Conservation (phyloP, 352 stramenopile genomes). For the Pelagophyceae sp. region DNA sequence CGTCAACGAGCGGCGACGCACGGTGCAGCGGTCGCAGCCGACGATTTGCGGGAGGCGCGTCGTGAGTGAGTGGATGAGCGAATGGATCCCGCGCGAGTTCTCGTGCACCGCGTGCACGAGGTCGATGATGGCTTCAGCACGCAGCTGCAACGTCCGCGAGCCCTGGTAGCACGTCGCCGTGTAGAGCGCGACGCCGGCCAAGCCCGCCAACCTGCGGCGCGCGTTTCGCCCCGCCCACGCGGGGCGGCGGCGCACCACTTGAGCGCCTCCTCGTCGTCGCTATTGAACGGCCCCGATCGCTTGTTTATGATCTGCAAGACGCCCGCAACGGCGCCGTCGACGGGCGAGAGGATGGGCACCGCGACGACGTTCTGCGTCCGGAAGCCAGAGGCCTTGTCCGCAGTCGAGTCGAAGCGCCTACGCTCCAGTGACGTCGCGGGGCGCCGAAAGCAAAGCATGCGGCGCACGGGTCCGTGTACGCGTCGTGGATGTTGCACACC, state of each 20-base stretch:
- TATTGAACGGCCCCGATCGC: conserved; percentile 30
- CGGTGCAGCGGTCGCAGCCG: conserved; percentile 71
- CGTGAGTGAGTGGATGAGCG: conserved; percentile 77
- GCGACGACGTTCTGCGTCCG: conserved; percentile 73
- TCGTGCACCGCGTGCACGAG: conserved; percentile 73
- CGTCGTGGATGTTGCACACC: conserved; percentile 66
- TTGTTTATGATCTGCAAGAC: conserved; percentile 77
- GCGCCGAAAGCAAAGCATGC: no score
- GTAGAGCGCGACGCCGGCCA: conserved; percentile 61
- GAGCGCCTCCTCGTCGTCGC: conserved; percentile 65
- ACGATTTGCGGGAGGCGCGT: conserved; percentile 67
- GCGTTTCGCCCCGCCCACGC: no score
- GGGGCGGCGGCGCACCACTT: no score
- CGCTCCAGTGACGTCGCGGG: no score
- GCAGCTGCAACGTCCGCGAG: conserved; percentile 28
- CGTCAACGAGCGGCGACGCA: no score
- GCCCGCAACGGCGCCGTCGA: conserved; percentile 55
- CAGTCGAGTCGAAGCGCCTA: conserved; percentile 72
- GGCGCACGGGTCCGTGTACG: conserved; percentile 66
- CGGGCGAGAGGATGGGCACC: conserved; percentile 47
- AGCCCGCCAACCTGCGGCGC: no score
- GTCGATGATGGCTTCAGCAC: conserved; percentile 47
- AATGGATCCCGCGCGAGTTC: conserved; percentile 67
- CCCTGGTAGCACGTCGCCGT: conserved; percentile 61
- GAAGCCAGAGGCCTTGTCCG: conserved; percentile 73